These are phyloP conservation scores for Sporodiniella umbellata DNA, from an alignment of 371 early-diverging fungal genomes.

Conservation along the genomic window DNA sequence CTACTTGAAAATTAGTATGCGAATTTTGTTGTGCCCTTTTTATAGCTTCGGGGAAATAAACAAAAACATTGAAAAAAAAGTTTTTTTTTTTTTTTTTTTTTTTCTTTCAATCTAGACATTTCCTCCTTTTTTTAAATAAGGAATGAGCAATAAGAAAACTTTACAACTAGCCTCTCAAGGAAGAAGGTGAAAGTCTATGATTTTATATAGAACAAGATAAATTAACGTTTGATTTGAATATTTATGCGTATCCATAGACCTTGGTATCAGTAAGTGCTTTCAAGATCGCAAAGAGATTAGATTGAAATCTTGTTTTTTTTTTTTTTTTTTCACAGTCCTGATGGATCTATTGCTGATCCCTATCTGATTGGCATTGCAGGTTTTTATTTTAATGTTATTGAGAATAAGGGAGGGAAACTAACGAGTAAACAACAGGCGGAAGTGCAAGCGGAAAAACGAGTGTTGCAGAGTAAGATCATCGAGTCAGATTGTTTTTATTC, in stretches of 20 bases:
- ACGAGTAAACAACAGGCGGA: conserved; percentile 44
- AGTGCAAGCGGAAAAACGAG: conserved; percentile 86
- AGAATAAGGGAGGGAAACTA: too few relatives aligned
- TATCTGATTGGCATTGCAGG: conserved; percentile 79
- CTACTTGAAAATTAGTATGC: too few relatives aligned
- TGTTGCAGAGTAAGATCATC: conserved; percentile 62
- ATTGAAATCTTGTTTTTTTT: too few relatives aligned
- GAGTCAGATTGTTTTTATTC: too few relatives aligned
- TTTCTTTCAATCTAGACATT: not conserved
- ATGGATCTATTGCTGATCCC: conserved; percentile 64
- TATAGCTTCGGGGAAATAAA: too few relatives aligned
- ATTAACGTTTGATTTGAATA: conserved; percentile 1
- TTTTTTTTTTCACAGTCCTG: too few relatives aligned
- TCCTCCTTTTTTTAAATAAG: too few relatives aligned
- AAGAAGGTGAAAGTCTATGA: conserved; percentile 39
- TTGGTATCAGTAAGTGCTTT: conserved; percentile 37
- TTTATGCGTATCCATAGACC: conserved; percentile 19
- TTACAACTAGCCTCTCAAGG: conserved; percentile 32
- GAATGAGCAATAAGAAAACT: conserved; percentile 15
- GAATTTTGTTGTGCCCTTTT: too few relatives aligned
- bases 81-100: conserved; percentile 7
- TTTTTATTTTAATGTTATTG: conserved; percentile 15
- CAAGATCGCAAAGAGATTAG: not conserved
- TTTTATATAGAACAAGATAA: not conserved
- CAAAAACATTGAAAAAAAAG: too few relatives aligned